Percentiles rank a stretch among this genome's conserved stretches.
Conservation (phyloP, 2,329 filamentous ascomycete species). For the Xylaria sp. region DNA sequence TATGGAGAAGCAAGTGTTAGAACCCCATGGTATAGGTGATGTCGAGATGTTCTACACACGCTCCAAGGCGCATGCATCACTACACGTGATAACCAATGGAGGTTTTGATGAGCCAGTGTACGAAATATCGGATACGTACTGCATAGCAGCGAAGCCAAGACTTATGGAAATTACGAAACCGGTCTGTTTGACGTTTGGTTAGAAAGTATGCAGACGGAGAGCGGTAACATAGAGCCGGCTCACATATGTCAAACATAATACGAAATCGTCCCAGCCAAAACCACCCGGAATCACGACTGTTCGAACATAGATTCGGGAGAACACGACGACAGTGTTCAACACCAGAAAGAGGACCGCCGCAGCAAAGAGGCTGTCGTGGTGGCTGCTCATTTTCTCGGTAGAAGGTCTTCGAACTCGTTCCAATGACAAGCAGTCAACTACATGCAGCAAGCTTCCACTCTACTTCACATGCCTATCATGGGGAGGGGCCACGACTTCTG, state of each 20-base stretch:
- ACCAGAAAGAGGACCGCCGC: constrained; percentile 38
- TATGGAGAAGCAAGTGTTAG: constrained; percentile 4
- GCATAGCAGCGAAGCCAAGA: constrained; percentile 40
- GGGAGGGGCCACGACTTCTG: background rate
- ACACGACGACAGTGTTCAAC: constrained; percentile 35
- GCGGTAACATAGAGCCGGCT: constrained; percentile 1
- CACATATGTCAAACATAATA: constrained; percentile 39
- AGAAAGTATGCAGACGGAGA: constrained; percentile 9
- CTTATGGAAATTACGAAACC: constrained; percentile 38
- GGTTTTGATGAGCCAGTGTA: background rate
- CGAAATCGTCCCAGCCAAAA: constrained; percentile 41
- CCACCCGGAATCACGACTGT: constrained; percentile 35
- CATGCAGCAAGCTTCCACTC: constrained; percentile 7
- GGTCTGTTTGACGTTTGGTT: constrained; percentile 26
- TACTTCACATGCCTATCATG: constrained; percentile 13
- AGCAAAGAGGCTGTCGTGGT: constrained; percentile 33
- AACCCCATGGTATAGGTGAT: background rate
- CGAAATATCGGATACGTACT: constrained; percentile 17
- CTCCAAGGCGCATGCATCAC: background rate
- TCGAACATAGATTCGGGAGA: constrained; percentile 40
- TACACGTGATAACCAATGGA: background rate
- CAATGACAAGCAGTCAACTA: constrained; percentile 14
- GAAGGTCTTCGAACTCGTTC: background rate
- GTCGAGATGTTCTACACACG: background rate
- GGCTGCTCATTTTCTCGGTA: constrained; percentile 18